These are phyloP conservation scores for Annona cherimola DNA, from an alignment of 164 flowering plant genomes.

Conservation along the genomic window DNA sequence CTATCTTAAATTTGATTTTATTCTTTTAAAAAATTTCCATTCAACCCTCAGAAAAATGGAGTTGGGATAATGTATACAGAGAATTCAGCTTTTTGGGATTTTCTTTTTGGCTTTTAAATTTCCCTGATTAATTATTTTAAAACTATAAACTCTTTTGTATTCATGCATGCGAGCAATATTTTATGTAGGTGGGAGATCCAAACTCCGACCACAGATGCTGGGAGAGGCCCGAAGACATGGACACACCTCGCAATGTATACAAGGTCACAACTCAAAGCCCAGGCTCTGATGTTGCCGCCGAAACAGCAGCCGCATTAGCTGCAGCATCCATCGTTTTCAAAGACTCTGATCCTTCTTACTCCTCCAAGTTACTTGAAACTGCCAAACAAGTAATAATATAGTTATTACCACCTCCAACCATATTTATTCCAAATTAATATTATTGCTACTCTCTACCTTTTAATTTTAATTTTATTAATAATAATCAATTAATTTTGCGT, in stretches of 20 bases:
- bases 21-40: no score
- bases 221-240: slow-evolving; percentile 99
- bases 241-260: slow-evolving; percentile 76
- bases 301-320: slow-evolving; percentile 92
- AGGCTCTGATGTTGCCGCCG: slow-evolving; percentile 96
- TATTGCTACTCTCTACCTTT: no score
- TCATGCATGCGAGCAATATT: background rate
- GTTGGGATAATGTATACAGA: no score
- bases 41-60: no score
- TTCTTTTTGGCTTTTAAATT: no score
- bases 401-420: background rate
- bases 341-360: slow-evolving; percentile 66
- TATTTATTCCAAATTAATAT: background rate
- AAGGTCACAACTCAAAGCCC: slow-evolving; percentile 68
- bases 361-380: slow-evolving; percentile 50
- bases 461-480: background rate
- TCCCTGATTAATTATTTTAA: no score
- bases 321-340: slow-evolving; percentile 84
- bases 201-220: slow-evolving; percentile 77
- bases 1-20: no score
- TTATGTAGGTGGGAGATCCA: slow-evolving; percentile 76
- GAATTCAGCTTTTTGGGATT: no score
- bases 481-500: background rate
- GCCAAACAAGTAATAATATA: slow-evolving; percentile 44
- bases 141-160: no score